phyloP scores from a whole-genome alignment of 352 stramenopile genomes.

The Pythium oligandrum region DNA sequence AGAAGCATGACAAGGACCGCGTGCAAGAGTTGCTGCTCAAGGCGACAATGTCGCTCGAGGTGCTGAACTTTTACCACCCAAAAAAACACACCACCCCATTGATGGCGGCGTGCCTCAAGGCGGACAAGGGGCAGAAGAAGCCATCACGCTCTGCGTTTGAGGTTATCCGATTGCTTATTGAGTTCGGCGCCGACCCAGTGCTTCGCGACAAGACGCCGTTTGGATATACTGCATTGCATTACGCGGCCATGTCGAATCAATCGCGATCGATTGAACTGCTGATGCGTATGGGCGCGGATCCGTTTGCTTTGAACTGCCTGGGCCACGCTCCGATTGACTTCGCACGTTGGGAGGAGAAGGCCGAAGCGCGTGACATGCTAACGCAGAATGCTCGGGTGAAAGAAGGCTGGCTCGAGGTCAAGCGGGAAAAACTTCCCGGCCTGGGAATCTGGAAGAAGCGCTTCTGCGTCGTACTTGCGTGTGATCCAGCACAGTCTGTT shows the following conservation, averaged over 20 bases:
- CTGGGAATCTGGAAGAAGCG: conserved; percentile 52
- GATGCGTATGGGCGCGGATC: conserved; percentile 36
- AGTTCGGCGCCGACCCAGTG: conserved; percentile 47
- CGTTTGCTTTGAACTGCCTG: conserved; percentile 45
- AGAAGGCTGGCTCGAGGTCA: conserved; percentile 54
- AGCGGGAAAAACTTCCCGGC: conserved; percentile 11
- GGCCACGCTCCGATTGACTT: conserved; percentile 60
- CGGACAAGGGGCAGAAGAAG: conserved; percentile 24
- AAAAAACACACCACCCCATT: conserved; percentile 53
- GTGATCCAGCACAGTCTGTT: conserved; percentile 31
- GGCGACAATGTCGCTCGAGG: conserved; percentile 6
- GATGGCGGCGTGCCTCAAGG: conserved; percentile 57
- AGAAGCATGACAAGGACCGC: conserved; percentile 11
- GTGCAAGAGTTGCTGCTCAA: conserved; percentile 16
- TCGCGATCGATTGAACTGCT: conserved; percentile 46
- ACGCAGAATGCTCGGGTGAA: conserved; percentile 43
- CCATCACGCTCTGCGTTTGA: conserved; percentile 15
- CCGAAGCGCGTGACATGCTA: conserved; percentile 34
- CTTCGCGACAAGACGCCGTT: conserved; percentile 30
- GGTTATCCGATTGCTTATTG: conserved; percentile 46
- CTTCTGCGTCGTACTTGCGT: conserved; percentile 54
- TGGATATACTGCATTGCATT: conserved; percentile 62
- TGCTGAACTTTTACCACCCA: conserved; percentile 41
- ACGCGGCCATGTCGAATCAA: conserved; percentile 52
- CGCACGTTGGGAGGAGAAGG: conserved; percentile 39